Percentiles rank a stretch among this genome's conserved stretches.
Evolutionary conservation across 331 rosid genomes (phyloP).

Genomic region (Rhamnella rubrinervis): DNA sequence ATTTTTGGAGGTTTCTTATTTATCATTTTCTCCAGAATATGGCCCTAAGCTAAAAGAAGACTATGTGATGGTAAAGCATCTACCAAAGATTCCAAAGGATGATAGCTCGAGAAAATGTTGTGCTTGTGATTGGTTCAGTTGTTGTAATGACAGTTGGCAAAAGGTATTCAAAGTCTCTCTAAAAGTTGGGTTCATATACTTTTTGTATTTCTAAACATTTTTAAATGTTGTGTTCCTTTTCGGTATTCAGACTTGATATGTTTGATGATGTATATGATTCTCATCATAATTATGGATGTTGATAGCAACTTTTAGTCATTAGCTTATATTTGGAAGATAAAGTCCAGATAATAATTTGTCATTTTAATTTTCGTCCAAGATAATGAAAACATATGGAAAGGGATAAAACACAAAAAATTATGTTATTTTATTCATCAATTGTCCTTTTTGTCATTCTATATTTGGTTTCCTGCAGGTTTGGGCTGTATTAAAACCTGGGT

Average conservation of each 20-base stretch:
- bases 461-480: conserved; percentile 66
- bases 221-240: background rate
- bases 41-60: conserved; percentile 97
- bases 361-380: too few relatives aligned
- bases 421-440: background rate
- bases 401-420: too few relatives aligned
- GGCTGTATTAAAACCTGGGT: conserved; percentile 97
- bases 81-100: conserved; percentile 62
- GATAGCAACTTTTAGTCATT: too few relatives aligned
- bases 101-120: conserved; percentile 78
- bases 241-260: background rate
- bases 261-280: background rate
- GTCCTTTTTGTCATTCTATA: conserved; percentile 2
- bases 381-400: too few relatives aligned
- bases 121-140: conserved; percentile 61
- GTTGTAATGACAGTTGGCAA: conserved; percentile 99
- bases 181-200: conserved; percentile 5
- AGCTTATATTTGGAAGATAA: too few relatives aligned
- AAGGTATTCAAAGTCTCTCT: conserved; percentile 54
- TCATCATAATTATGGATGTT: too few relatives aligned
- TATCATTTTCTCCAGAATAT: conserved; percentile 93
- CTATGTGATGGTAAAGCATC: conserved; percentile 92
- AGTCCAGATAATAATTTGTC: background rate
- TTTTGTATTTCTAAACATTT: background rate
- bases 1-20: conserved; percentile 93